phyloP scores from a whole-genome alignment of 306 rosid species.

The Malus asiatica region DNA sequence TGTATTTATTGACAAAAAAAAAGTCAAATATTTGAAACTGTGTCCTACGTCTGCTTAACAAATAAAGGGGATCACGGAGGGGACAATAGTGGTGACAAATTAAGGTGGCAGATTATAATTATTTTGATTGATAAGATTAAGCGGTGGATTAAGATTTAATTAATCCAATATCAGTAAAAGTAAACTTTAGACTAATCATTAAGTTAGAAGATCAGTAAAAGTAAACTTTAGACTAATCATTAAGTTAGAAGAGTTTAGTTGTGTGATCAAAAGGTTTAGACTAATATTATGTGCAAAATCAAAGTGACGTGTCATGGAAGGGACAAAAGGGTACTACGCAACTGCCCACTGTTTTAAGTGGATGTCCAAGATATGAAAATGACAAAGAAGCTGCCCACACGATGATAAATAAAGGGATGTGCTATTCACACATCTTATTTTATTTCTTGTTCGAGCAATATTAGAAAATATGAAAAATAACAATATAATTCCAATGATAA shows the following conservation, averaged over 20 bases:
- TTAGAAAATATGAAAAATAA: no score
- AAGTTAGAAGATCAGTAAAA: not conserved
- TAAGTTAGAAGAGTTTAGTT: no score
- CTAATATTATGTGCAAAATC: not conserved
- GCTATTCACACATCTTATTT: no score
- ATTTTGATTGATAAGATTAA: not conserved
- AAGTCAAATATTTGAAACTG: no score
- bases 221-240: not conserved
- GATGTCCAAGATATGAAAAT: not conserved
- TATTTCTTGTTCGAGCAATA: no score
- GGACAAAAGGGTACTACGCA: not conserved
- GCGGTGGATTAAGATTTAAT: not conserved
- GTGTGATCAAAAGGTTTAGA: not conserved
- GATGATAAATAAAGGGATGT: no score
- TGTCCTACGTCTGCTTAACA: no score
- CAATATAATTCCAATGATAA: no score
- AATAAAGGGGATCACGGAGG: not conserved
- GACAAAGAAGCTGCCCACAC: not conserved
- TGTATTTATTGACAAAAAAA: no score
- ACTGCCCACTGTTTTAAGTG: not conserved
- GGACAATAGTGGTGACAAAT: slow-evolving; percentile 4
- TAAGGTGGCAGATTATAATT: not conserved
- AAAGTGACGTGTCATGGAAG: not conserved
- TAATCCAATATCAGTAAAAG: not conserved
- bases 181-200: not conserved